These are phyloP conservation scores for Exserohilum turcica DNA, from an alignment of 2,329 filamentous ascomycete genomes.

Conservation along the genomic window DNA sequence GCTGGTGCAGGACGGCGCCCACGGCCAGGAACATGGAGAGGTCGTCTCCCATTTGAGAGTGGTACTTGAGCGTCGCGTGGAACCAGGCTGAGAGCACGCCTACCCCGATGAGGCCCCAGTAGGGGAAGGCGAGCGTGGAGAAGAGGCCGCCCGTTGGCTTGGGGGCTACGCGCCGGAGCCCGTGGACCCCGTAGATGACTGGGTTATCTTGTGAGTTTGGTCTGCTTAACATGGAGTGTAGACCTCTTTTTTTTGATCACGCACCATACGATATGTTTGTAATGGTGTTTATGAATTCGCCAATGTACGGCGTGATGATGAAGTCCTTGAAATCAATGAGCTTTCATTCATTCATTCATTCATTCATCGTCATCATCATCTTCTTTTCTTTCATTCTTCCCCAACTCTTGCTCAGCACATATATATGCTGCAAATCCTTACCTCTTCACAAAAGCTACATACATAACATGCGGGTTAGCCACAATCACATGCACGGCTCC, in stretches of 20 bases:
- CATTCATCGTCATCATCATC: no score
- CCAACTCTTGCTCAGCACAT: no score
- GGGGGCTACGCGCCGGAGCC: constrained; percentile 35
- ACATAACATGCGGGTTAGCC: constrained; percentile 17
- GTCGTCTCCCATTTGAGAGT: constrained; percentile 60
- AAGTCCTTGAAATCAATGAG: constrained; percentile 54
- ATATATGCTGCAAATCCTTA: constrained; percentile 9
- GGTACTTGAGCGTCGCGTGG: constrained; percentile 53
- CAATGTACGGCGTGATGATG: constrained; percentile 57
- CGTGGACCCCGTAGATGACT: constrained; percentile 47
- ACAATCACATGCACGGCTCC: constrained; percentile 12
- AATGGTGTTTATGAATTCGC: constrained; percentile 60
- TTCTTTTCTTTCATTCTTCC: background rate
- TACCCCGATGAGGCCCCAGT: constrained; percentile 52
- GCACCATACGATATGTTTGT: constrained; percentile 58
- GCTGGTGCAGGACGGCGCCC: constrained; percentile 58
- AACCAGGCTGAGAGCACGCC: constrained; percentile 51
- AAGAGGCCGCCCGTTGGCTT: constrained; percentile 36
- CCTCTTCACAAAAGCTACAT: constrained; percentile 46
- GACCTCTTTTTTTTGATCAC: constrained; percentile 5
- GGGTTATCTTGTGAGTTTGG: background rate
- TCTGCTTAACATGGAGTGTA: no score
- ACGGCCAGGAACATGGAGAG: constrained; percentile 63
- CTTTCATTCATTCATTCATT: no score
- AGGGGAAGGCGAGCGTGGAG: constrained; percentile 46